Percentiles rank a stretch among this genome's conserved stretches.
phyloP scores from a whole-genome alignment of 83 land plant genomes.

The Picea mariana region DNA sequence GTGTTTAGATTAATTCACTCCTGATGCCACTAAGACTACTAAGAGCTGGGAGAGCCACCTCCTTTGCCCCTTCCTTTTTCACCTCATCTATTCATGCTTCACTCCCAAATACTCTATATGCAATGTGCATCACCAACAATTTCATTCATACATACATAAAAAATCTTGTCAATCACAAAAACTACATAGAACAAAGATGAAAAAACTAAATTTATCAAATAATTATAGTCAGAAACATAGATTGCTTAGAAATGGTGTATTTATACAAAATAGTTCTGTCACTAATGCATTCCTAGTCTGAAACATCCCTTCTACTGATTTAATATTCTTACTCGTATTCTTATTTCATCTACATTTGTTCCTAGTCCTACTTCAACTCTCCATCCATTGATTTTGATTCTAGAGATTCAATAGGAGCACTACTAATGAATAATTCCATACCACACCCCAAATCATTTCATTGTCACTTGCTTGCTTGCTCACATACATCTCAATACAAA shows the following conservation, averaged over 20 bases:
- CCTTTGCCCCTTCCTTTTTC: constrained; percentile 67
- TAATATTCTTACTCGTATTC: no score
- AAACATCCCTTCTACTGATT: constrained; percentile 27
- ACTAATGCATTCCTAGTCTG: constrained; percentile 73
- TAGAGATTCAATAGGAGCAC: no score
- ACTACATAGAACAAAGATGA: background rate
- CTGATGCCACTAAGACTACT: constrained; percentile 48
- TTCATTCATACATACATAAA: background rate
- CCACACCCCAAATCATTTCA: no score
- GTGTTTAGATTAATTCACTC: constrained; percentile 24
- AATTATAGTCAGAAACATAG: constrained; percentile 50
- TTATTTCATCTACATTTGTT: no score
- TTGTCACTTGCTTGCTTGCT: no score
- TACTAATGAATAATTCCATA: no score
- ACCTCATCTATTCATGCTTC: constrained; percentile 55
- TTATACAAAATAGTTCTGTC: constrained; percentile 52
- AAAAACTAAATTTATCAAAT: constrained; percentile 36
- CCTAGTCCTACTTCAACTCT: no score
- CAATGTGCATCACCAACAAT: background rate
- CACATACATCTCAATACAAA: no score
- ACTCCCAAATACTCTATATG: constrained; percentile 63
- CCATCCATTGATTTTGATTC: no score
- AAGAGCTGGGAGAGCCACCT: constrained; percentile 78
- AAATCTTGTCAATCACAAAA: background rate
- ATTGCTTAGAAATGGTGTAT: constrained; percentile 53